Evolutionary conservation across 2,329 filamentous ascomycete species (phyloP).

Genomic region (Colletotrichum sansevieriae): DNA sequence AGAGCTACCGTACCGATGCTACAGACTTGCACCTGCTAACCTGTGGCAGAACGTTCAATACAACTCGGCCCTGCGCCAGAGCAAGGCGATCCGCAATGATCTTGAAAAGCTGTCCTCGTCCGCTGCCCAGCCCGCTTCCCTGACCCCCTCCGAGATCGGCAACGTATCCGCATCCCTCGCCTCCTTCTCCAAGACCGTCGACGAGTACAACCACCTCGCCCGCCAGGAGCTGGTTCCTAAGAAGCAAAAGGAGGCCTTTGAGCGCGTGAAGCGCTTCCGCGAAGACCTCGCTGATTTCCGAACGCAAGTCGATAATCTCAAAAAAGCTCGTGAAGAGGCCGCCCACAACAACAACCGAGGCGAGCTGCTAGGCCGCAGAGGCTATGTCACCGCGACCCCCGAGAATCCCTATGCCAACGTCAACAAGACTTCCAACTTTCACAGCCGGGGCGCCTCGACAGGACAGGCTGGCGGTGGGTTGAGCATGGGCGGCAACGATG

Average conservation of each 20-base stretch:
- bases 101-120: constrained; percentile 77
- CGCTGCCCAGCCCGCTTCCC: constrained; percentile 69
- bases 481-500: constrained; percentile 69
- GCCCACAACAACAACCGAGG: constrained; percentile 75
- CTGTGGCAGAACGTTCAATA: constrained; percentile 81
- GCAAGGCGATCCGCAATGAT: constrained; percentile 81
- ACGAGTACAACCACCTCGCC: constrained; percentile 89
- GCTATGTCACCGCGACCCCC: constrained; percentile 82
- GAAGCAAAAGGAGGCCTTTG: constrained; percentile 91
- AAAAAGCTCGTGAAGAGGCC: constrained; percentile 81
- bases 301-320: constrained; percentile 81
- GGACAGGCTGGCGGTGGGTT: constrained; percentile 51
- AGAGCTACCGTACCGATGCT: too few species aligned
- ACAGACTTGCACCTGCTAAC: constrained; percentile 44
- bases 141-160: constrained; percentile 69
- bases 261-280: constrained; percentile 88
- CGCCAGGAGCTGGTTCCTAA: constrained; percentile 90
- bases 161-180: constrained; percentile 84
- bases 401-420: constrained; percentile 91
- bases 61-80: constrained; percentile 88
- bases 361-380: constrained; percentile 87
- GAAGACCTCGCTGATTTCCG: constrained; percentile 85
- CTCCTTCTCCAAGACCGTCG: constrained; percentile 87
- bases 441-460: constrained; percentile 58
- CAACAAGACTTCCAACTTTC: constrained; percentile 51